phyloP scores from a whole-genome alignment of 768 basidiomycete species.

The Hericium coralloides region DNA sequence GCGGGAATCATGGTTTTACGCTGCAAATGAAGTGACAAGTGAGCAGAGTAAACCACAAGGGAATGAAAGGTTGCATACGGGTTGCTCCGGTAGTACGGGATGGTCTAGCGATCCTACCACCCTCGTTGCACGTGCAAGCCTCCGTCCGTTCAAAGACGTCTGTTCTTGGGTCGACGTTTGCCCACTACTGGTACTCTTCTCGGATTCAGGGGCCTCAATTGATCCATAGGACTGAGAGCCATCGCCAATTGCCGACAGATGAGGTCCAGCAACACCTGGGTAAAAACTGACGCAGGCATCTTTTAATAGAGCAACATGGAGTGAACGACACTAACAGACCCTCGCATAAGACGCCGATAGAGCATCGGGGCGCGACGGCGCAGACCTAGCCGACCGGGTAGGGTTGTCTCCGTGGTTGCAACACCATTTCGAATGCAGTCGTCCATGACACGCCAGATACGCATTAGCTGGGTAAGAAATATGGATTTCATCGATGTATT shows the following conservation, averaged over 20 bases:
- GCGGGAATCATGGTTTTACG: conserved; percentile 84
- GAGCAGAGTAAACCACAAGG: not conserved
- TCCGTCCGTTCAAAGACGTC: not conserved
- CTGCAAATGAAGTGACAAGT: conserved; percentile 27
- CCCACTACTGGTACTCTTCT: conserved; percentile 11
- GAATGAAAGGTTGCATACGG: conserved; percentile 38
- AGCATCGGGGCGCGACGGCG: conserved; percentile 81
- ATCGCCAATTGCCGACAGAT: conserved; percentile 28
- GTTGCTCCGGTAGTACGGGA: conserved; percentile 71
- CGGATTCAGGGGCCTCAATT: conserved; percentile 11
- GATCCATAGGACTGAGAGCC: conserved; percentile 18
- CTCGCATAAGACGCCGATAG: conserved; percentile 86
- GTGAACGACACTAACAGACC: conserved; percentile 32
- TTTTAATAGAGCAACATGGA: not conserved
- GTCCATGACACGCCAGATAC: conserved; percentile 91
- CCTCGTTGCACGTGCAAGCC: conserved; percentile 23
- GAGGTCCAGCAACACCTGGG: conserved; percentile 33
- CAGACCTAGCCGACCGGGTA: conserved; percentile 80
- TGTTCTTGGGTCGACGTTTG: not conserved
- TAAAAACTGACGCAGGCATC: conserved; percentile 33
- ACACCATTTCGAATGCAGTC: conserved; percentile 84
- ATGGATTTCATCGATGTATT: not conserved
- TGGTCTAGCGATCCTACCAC: conserved; percentile 79
- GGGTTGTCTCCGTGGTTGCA: conserved; percentile 62
- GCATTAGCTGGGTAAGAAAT: conserved; percentile 37